Evolutionary conservation across 2,329 filamentous ascomycete genomes (phyloP), one percentile per base, ranked within the genome.

Genomic region (Alternaria sp.): DNA sequence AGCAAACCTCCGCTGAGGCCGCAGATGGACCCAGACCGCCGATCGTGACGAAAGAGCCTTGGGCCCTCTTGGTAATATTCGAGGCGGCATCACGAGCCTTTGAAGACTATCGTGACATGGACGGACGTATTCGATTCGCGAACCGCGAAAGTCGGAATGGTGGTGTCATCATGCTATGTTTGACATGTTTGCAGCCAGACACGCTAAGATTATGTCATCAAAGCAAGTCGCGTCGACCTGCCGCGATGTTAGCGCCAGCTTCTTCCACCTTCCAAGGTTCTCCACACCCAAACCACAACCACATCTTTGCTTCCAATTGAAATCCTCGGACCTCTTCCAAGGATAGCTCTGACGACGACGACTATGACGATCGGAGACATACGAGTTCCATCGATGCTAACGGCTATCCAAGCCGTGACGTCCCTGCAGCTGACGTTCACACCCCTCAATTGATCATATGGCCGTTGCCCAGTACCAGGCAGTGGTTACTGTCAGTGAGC

Each of bases 1-100:
- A 23, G 75, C 76, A 61, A 70, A 78, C 63, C 74, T 73, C 63
- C 68, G 75, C 26, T 60, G 69, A 11, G 70, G 41, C 54, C 55
- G 68, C 30, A 70, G 28, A 55, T 64, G 71, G 28, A 71, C 66
- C 20, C 61, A 63, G 18, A 67, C 54, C 47, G 65, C 55, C 43
- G 63, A 51, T 55, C 63, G 53, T 23, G 68, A 65, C 57, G 58
- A 49, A 18, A 72, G 47, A 53, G 60, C 56, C 60, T 71, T 67
- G 20, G 68, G 61, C 58, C 63, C 63, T 69, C 65, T 60, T 43
- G 72, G 59, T 26, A 58, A 60, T 50, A 78, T 61, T 75, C 76
- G 75, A 68, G 73, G 71, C 58, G 76, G 70, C 78, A 80, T 80
- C 55, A 66, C 70, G 68, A 70, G 68, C 70, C 68, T 66, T 49